phyloP scores from a whole-genome alignment of 805 yeast genomes.

The Tetrapisispora arboricola region DNA sequence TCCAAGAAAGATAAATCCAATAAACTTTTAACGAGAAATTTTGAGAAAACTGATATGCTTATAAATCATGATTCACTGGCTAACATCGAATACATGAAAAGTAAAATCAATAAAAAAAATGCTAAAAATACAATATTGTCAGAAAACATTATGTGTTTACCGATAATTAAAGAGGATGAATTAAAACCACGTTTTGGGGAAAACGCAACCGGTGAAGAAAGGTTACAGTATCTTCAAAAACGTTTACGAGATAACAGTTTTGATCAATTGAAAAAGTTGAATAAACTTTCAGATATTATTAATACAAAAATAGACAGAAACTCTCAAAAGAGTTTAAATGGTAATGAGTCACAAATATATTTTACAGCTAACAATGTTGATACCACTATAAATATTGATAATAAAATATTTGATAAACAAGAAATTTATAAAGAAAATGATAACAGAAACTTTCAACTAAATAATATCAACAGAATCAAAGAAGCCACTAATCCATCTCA shows the following conservation, averaged over 20 bases:
- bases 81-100: neutral
- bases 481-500: too few species aligned
- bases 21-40: slow-evolving; percentile 5
- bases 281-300: too few species aligned
- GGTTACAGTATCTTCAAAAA: too few species aligned
- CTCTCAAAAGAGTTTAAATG: neutral
- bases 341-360: neutral
- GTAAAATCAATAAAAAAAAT: neutral
- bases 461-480: too few species aligned
- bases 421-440: too few species aligned
- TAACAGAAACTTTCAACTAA: too few species aligned
- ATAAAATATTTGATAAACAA: too few species aligned
- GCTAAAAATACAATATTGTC: neutral
- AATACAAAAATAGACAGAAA: neutral
- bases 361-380: neutral
- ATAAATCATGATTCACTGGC: too few species aligned
- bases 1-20: slow-evolving; percentile 43
- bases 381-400: too few species aligned
- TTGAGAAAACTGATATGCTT: neutral
- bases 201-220: neutral
- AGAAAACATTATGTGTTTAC: neutral
- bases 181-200: neutral
- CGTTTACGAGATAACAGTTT: too few species aligned
- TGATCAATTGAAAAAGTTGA: too few species aligned
- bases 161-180: neutral